These are phyloP conservation scores for Linnemannia elongata DNA, from an alignment of 192 early-diverging fungal genomes.

Conservation along the genomic window DNA sequence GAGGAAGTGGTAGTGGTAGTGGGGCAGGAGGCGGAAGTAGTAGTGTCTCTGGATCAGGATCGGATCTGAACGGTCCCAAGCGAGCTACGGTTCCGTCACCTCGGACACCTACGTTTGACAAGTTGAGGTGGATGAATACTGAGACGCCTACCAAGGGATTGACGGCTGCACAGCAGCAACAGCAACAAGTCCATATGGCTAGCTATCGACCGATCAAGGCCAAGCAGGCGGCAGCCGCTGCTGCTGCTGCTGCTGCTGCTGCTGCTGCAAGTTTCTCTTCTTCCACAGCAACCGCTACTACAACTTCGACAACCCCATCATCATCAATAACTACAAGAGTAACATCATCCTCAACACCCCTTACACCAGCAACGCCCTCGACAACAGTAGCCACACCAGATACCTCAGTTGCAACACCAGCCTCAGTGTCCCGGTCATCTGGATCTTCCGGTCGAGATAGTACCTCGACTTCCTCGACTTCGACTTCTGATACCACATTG, in stretches of 20 bases:
- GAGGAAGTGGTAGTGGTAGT: background rate
- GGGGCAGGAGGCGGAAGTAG: background rate
- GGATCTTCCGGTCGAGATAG: background rate
- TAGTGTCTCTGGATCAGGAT: background rate
- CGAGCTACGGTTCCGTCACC: background rate
- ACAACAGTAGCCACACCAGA: background rate
- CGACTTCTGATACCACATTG: background rate
- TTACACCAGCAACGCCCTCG: background rate
- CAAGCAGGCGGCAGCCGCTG: background rate
- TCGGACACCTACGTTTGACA: background rate
- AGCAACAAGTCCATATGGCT: background rate
- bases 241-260: background rate
- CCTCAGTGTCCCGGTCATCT: background rate
- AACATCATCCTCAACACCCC: background rate
- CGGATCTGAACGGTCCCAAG: background rate
- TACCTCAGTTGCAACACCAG: background rate
- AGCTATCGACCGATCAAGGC: slow-evolving; percentile 6
- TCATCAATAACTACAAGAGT: background rate
- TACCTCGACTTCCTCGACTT: background rate
- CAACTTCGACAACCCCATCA: background rate
- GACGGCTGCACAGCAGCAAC: background rate
- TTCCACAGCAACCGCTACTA: background rate
- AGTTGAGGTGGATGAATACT: slow-evolving; percentile 29
- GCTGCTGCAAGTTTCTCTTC: background rate
- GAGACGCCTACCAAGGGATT: slow-evolving; percentile 17